These are phyloP conservation scores for Aegilops umbellulata DNA, from an alignment of 176 grass and related monocot genomes.

Conservation along the genomic window DNA sequence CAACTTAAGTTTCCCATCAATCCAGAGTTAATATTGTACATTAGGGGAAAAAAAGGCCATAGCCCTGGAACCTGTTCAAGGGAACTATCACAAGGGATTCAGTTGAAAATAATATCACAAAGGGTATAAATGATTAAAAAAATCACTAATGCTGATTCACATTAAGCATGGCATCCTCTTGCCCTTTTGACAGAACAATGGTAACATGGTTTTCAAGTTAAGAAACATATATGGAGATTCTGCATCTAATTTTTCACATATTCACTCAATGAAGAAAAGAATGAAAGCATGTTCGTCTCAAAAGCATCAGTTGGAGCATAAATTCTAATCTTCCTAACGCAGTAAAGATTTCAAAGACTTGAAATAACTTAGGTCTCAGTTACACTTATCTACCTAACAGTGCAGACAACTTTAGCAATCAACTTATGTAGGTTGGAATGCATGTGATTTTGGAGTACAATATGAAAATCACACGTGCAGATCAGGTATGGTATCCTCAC, in stretches of 20 bases:
- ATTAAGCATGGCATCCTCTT: background rate
- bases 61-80: slow-evolving; percentile 75
- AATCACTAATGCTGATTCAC: background rate
- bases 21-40: slow-evolving; percentile 76
- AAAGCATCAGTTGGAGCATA: background rate
- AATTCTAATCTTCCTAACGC: background rate
- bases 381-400: background rate
- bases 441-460: no score
- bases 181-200: background rate
- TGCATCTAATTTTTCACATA: background rate
- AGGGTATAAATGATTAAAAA: slow-evolving; percentile 1
- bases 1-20: slow-evolving; percentile 97
- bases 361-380: background rate
- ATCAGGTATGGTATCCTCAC: no score
- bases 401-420: background rate
- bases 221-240: slow-evolving; percentile 11
- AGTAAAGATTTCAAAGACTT: background rate
- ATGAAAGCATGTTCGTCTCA: background rate
- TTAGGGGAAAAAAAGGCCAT: slow-evolving; percentile 70
- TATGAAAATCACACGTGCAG: no score
- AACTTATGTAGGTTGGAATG: background rate
- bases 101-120: background rate
- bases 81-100: background rate
- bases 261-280: slow-evolving; percentile 13
- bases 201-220: slow-evolving; percentile 7